Base-by-base conservation (phyloP, 169 alveolate species). In the Eimeria praecox region DNA sequence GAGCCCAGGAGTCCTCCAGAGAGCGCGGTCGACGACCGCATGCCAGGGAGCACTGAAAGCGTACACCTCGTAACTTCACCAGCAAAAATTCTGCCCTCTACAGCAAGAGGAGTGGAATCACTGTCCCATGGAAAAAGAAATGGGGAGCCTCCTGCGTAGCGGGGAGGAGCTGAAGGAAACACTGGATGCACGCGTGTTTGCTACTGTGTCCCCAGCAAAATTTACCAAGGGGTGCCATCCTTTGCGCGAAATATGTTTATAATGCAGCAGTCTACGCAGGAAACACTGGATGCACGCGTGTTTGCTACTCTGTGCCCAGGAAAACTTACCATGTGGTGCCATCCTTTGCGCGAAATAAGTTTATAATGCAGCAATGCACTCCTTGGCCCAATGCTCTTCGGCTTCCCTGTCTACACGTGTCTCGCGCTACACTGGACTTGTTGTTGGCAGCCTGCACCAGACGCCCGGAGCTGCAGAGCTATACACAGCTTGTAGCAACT, bases 71-170 rank as follows among this genome's bases (percentile, higher is more conserved):
- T 5, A 22, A 44, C 59, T 8, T 3, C 42, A 33, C 24, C 38
- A 77, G 18, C 59, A 24, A 59, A 33, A 12, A 24, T 42, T 97
- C 98, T 97, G 98, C 9, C 83, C 44, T 73, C 83, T 12, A 12
- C 2, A 8, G 46, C 35, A 0, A 8, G 30, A 33, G 33, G 9
- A 3, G 52, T 73, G 30, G 83, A 73, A 30, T 0, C 83, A 10
- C 52, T 40, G 52, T 38, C 83, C 30, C 30, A 40, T 3, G 56
- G 12, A 73, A 22, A 40, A 12, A n/a, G 52, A 8, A 33, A 24
- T 24, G 30, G 12, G 2, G 44, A 14, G 44, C 8, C 83, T 38
- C 30, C 56, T 0, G 22, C n/a, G 52, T 52, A 2, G 52, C n/a
- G 44, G 52, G 35, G 83, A 33, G 52, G 83, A 6, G 30, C 83